Percentiles rank a stretch among this genome's conserved stretches.
Evolutionary conservation across 441 rosid genomes (phyloP).

Genomic region (Pelargonium citronellum): DNA sequence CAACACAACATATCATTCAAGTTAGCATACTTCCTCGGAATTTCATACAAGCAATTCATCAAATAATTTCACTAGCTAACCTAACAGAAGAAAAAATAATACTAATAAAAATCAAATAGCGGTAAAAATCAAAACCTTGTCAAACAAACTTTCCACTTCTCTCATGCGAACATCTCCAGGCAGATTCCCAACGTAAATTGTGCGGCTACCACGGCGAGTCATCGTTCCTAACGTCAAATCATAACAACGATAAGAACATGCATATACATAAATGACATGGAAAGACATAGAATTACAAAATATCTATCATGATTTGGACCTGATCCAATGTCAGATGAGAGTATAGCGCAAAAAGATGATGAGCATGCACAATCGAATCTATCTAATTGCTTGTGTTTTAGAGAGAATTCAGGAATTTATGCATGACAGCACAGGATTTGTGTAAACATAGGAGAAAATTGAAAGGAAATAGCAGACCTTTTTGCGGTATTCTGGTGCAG

Average conservation of each 20-base stretch:
- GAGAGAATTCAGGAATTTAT: background rate
- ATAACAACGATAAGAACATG: background rate
- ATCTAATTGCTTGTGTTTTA: background rate
- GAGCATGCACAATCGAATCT: background rate
- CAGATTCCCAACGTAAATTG: constrained; percentile 80
- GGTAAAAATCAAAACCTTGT: constrained; percentile 44
- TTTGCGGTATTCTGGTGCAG: too few species aligned
- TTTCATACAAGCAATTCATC: background rate
- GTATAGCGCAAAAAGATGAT: too few species aligned
- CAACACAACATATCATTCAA: background rate
- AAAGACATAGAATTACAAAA: too few species aligned
- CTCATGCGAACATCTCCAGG: constrained; percentile 73
- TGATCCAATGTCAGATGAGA: background rate
- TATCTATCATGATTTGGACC: background rate
- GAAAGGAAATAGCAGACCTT: too few species aligned
- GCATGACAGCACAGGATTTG: background rate
- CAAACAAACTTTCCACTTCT: constrained; percentile 82
- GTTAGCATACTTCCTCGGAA: background rate
- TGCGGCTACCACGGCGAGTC: constrained; percentile 66
- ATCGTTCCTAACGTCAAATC: constrained; percentile 28
- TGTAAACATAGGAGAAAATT: too few species aligned
- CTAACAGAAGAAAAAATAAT: background rate
- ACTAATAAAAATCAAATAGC: background rate
- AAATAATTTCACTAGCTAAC: constrained; percentile 10
- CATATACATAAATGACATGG: background rate